Evolutionary conservation across 371 early-diverging fungal genomes (phyloP).

Genomic region (Lichtheimia corymbifera): DNA sequence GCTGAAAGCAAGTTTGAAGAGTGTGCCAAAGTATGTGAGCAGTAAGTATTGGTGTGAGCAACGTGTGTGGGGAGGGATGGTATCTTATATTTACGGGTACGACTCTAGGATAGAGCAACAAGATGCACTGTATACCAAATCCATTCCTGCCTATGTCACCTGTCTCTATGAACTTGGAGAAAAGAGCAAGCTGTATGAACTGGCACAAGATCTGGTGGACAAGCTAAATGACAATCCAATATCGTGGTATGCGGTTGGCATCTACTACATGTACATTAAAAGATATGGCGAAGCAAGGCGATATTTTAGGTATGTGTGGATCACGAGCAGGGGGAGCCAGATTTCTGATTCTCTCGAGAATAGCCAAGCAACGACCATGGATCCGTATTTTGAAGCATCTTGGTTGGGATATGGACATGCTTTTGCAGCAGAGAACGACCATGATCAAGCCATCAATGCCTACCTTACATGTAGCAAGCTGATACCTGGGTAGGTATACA

Average conservation of each 20-base stretch:
- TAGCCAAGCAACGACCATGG: constrained; percentile 60
- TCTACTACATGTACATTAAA: constrained; percentile 66
- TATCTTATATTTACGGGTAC: not conserved
- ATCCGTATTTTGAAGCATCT: constrained; percentile 63
- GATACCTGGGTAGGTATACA: constrained; percentile 60
- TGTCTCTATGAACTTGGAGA: constrained; percentile 64
- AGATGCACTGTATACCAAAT: constrained; percentile 61
- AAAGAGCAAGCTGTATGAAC: constrained; percentile 64
- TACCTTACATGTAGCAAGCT: constrained; percentile 65
- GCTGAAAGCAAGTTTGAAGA: constrained; percentile 55
- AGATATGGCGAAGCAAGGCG: constrained; percentile 61
- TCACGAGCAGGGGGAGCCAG: constrained; percentile 12
- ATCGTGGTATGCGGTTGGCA: constrained; percentile 77
- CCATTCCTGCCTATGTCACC: constrained; percentile 62
- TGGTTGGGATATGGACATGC: constrained; percentile 85
- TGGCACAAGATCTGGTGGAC: constrained; percentile 42
- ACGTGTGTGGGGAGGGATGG: no score
- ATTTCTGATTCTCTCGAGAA: constrained; percentile 1
- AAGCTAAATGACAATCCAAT: constrained; percentile 31
- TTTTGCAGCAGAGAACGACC: constrained; percentile 73
- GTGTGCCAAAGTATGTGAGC: constrained; percentile 57
- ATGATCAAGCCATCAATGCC: constrained; percentile 78
- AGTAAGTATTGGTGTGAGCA: constrained; percentile 31
- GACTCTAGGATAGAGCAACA: constrained; percentile 51
- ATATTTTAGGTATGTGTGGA: constrained; percentile 63